A percentile compares a stretch with the other conserved stretches of the same genome.
These are phyloP conservation scores for Capsicum baccatum DNA, from an alignment of 257 asterid species.

Conservation along the genomic window DNA sequence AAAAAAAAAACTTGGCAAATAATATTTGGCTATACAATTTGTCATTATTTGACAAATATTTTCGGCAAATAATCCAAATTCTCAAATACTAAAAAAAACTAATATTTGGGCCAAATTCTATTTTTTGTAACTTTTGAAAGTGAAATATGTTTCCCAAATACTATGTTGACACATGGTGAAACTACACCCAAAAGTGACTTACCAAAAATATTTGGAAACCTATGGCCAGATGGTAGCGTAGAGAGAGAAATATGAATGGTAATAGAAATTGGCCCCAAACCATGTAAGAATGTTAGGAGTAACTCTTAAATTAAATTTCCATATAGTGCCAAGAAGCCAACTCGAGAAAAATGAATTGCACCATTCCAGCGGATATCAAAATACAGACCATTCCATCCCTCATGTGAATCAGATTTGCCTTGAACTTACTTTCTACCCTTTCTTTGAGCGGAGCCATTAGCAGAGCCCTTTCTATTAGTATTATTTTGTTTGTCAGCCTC, in stretches of 20 bases:
- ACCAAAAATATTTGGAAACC: too few relatives aligned
- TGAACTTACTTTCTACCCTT: conserved; percentile 21
- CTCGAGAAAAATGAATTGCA: not conserved
- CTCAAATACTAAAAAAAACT: too few relatives aligned
- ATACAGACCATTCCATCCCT: not conserved
- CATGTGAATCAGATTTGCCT: not conserved
- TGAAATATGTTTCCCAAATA: too few relatives aligned
- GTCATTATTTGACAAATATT: too few relatives aligned
- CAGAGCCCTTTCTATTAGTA: conserved; percentile 29
- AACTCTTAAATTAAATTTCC: not conserved
- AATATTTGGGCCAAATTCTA: too few relatives aligned
- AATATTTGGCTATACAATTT: too few relatives aligned
- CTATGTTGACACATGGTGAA: too few relatives aligned
- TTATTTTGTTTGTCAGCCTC: conserved; percentile 37
- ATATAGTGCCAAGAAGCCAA: conserved; percentile 18
- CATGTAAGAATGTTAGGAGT: conserved; percentile 1
- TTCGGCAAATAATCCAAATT: too few relatives aligned
- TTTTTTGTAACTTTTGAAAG: too few relatives aligned
- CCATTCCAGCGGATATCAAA: not conserved
- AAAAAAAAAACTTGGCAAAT: too few relatives aligned
- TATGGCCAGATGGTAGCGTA: too few relatives aligned
- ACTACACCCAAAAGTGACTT: too few relatives aligned
- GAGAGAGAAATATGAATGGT: not conserved
- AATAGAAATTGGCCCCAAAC: not conserved
- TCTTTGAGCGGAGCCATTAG: conserved; percentile 16